Percentiles rank a stretch among this genome's conserved stretches.
Evolutionary conservation across 2,329 filamentous ascomycete genomes (phyloP).

Genomic region (Sporothrix phasma): DNA sequence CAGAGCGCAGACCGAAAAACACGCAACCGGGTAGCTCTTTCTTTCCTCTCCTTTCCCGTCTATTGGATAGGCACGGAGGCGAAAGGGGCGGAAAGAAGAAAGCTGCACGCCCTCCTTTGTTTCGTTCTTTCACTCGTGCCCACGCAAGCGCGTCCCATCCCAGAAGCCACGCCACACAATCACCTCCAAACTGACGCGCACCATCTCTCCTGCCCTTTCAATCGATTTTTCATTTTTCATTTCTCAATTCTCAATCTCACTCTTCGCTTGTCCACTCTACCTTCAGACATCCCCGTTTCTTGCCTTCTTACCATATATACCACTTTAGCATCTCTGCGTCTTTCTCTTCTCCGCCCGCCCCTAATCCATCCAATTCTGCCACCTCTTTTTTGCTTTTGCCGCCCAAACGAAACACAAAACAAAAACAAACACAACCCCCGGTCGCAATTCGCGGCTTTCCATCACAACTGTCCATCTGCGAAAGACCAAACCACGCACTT

Average conservation of each 20-base stretch:
- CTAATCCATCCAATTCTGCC: background rate
- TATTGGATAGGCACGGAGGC: background rate
- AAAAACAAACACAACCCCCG: too few species aligned
- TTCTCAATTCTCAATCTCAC: background rate
- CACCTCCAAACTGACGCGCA: background rate
- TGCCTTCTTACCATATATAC: background rate
- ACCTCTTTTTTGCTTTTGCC: background rate
- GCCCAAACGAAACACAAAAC: background rate
- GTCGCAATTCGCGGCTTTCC: too few species aligned
- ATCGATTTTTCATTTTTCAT: background rate
- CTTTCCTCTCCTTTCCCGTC: background rate
- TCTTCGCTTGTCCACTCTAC: background rate
- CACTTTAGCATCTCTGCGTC: too few species aligned
- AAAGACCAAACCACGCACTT: background rate
- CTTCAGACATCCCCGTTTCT: background rate
- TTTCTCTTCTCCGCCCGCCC: background rate
- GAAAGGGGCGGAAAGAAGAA: background rate
- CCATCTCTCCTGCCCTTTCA: background rate
- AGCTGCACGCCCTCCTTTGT: background rate
- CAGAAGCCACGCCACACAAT: background rate
- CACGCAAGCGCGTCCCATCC: constrained; percentile 11
- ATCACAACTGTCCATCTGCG: background rate
- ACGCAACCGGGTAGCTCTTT: background rate
- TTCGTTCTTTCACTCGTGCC: background rate
- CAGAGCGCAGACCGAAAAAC: background rate